Evolutionary conservation across 306 rosid species (phyloP).

Genomic region (Dryas octopetala): DNA sequence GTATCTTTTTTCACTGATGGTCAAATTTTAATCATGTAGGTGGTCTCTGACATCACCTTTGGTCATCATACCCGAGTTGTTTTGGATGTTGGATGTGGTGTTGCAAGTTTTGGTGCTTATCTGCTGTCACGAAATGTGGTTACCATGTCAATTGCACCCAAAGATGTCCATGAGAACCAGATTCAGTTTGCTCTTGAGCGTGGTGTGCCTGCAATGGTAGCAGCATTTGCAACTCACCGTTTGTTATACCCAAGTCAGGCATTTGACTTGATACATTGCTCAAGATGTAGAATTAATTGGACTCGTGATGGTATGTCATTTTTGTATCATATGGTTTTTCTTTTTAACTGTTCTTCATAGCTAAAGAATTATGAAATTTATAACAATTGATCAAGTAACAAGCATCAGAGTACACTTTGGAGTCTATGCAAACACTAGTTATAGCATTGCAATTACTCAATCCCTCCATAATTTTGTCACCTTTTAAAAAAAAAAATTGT

Average conservation of each 20-base stretch:
- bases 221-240: slow-evolving; percentile 86
- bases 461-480: slow-evolving; percentile 12
- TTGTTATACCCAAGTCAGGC: slow-evolving; percentile 89
- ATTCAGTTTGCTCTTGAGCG: slow-evolving; percentile 98
- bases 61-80: slow-evolving; percentile 74
- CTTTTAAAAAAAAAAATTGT: neutral
- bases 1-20: slow-evolving; percentile 25
- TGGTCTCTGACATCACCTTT: slow-evolving; percentile 80
- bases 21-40: slow-evolving; percentile 44
- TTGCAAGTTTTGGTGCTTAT: slow-evolving; percentile 95
- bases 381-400: slow-evolving; percentile 4
- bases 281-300: slow-evolving; percentile 95
- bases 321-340: neutral
- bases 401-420: slow-evolving; percentile 12
- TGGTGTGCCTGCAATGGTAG: slow-evolving; percentile 95
- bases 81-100: slow-evolving; percentile 94
- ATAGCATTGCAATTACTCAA: slow-evolving; percentile 13
- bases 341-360: neutral
- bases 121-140: slow-evolving; percentile 71
- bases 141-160: slow-evolving; percentile 91
- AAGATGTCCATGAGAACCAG: slow-evolving; percentile 96
- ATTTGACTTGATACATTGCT: slow-evolving; percentile 90
- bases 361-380: slow-evolving; percentile 5
- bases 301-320: slow-evolving; percentile 75
- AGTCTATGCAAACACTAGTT: neutral